phyloP scores from a whole-genome alignment of 169 alveolate species.

The Cryptosporidium canis region DNA sequence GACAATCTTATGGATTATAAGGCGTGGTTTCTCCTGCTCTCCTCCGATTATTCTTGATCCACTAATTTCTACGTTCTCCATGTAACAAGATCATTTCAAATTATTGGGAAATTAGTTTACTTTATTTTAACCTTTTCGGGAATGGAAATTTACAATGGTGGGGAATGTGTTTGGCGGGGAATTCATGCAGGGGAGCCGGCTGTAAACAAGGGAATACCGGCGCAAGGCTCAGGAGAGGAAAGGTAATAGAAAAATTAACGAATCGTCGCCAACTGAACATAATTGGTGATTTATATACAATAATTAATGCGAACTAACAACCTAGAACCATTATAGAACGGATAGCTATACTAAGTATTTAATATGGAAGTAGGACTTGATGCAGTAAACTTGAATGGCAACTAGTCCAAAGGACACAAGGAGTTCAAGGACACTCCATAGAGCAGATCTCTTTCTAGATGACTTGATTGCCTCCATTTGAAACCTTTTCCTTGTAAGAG shows the following conservation, averaged over 20 bases:
- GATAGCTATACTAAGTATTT: conserved; percentile 22
- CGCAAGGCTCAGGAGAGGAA: neutral
- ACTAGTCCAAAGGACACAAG: conserved; percentile 21
- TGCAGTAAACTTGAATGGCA: conserved; percentile 22
- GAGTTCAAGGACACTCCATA: conserved; percentile 54
- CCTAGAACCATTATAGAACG: neutral
- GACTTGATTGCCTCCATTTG: conserved; percentile 69
- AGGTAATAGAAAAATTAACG: neutral
- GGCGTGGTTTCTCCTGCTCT: conserved; percentile 73
- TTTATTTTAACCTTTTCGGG: neutral
- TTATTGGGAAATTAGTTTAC: neutral
- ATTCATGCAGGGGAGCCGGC: neutral
- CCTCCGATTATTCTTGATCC: neutral
- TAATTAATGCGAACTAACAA: neutral
- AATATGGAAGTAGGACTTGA: conserved; percentile 39
- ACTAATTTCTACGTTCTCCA: conserved; percentile 31
- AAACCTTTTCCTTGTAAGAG: conserved; percentile 46
- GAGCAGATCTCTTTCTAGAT: conserved; percentile 44
- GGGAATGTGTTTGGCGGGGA: neutral
- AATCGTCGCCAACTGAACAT: no score
- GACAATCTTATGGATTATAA: conserved; percentile 89
- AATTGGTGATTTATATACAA: neutral
- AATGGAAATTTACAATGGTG: neutral
- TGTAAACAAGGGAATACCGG: neutral
- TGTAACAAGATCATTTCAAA: conserved; percentile 17